Conservation (phyloP, 192 early-diverging fungal genomes). For the Geranomyces variabilis region DNA sequence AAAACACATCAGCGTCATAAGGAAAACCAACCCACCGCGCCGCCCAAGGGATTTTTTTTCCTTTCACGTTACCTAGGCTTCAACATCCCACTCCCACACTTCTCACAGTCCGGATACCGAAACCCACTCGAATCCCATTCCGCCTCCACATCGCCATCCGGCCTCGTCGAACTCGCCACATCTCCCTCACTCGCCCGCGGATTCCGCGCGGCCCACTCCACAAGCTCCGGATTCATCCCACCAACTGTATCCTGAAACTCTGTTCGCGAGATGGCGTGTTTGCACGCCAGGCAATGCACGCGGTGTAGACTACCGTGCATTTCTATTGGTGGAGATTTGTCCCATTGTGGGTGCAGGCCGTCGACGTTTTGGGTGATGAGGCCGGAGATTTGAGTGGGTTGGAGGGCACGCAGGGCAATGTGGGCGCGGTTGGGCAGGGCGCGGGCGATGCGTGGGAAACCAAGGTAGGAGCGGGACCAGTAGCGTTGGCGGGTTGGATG, state of each 20-base stretch:
- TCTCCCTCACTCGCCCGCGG: slow-evolving; percentile 29
- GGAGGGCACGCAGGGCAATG: slow-evolving; percentile 56
- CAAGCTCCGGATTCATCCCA: slow-evolving; percentile 72
- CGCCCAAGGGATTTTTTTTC: background rate
- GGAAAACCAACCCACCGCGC: background rate
- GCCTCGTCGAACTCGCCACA: slow-evolving; percentile 56
- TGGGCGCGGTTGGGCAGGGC: slow-evolving; percentile 81
- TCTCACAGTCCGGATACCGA: slow-evolving; percentile 68
- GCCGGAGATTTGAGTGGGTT: slow-evolving; percentile 41
- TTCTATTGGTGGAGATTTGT: background rate
- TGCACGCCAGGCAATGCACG: slow-evolving; percentile 77
- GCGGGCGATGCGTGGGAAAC: slow-evolving; percentile 68
- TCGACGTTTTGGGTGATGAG: slow-evolving; percentile 96
- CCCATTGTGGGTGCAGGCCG: slow-evolving; percentile 59
- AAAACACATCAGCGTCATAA: slow-evolving; percentile 11
- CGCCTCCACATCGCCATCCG: slow-evolving; percentile 79
- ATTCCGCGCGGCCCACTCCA: slow-evolving; percentile 43
- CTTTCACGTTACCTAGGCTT: slow-evolving; percentile 43
- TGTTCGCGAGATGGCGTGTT: slow-evolving; percentile 52
- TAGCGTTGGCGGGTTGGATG: slow-evolving; percentile 78
- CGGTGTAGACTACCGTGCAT: slow-evolving; percentile 31
- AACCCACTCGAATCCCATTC: slow-evolving; percentile 65
- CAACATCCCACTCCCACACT: slow-evolving; percentile 62
- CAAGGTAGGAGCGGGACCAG: slow-evolving; percentile 89
- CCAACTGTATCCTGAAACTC: slow-evolving; percentile 71